phyloP scores from a whole-genome alignment of 2,329 filamentous ascomycete genomes.

The Penicillium fuscoglaucum region DNA sequence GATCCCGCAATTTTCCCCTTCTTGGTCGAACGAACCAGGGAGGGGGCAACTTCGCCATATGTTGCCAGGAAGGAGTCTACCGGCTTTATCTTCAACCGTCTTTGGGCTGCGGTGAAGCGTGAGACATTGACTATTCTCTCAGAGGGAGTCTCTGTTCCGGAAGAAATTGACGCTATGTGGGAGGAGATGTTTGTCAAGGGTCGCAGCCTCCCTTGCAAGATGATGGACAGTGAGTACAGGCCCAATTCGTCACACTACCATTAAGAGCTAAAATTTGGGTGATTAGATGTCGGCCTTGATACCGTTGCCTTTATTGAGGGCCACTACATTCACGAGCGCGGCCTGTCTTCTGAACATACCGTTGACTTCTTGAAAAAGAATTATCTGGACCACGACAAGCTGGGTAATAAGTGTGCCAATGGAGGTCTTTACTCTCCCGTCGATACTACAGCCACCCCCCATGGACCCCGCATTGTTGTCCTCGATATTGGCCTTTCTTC shows the following conservation, averaged over 20 bases:
- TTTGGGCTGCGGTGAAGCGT: conserved; percentile 60
- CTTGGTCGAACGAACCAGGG: conserved; percentile 42
- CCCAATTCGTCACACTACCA: background rate
- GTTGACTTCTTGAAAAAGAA: conserved; percentile 49
- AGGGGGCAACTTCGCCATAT: conserved; percentile 46
- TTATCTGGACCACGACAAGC: conserved; percentile 50
- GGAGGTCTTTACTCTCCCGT: conserved; percentile 44
- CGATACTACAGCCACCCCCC: background rate
- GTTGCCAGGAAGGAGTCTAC: conserved; percentile 52
- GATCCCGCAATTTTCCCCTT: conserved; percentile 48
- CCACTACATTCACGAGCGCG: conserved; percentile 54
- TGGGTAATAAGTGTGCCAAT: conserved; percentile 49
- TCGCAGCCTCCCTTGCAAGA: conserved; percentile 36
- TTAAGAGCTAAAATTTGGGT: background rate
- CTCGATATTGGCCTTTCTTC: background rate
- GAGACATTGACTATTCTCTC: conserved; percentile 52
- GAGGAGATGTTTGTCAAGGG: conserved; percentile 41
- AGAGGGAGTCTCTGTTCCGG: conserved; percentile 51
- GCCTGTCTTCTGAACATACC: conserved; percentile 41
- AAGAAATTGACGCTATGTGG: conserved; percentile 54
- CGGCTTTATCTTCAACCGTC: conserved; percentile 56
- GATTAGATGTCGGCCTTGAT: conserved; percentile 50
- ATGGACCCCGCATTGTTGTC: conserved; percentile 27
- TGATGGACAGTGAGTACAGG: conserved; percentile 46
- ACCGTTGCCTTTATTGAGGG: conserved; percentile 56